These are phyloP conservation scores for Trematosphaeria pertusa DNA, from an alignment of 2,329 filamentous ascomycete genomes.

Conservation along the genomic window DNA sequence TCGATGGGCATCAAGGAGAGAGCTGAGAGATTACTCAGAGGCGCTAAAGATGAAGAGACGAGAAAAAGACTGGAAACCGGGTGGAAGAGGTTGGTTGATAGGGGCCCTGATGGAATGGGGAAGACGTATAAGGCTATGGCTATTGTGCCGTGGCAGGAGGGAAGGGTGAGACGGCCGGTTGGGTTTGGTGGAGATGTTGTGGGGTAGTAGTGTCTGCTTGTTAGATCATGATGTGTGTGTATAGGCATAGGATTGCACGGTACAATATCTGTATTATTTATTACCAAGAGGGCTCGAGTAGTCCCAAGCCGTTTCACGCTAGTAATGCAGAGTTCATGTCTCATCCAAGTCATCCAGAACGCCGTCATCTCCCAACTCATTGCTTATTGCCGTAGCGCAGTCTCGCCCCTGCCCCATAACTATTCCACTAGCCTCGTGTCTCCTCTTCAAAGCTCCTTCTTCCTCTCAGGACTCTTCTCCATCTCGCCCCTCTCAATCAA, in stretches of 20 bases:
- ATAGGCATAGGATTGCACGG: too few relatives aligned
- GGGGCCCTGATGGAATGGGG: slow-evolving; percentile 86
- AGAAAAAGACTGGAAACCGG: slow-evolving; percentile 68
- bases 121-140: slow-evolving; percentile 93
- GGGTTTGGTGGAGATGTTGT: slow-evolving; percentile 80
- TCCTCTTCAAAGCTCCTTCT: slow-evolving; percentile 18
- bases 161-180: slow-evolving; percentile 77
- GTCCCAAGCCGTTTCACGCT: too few relatives aligned
- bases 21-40: slow-evolving; percentile 35
- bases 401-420: too few relatives aligned
- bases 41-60: slow-evolving; percentile 48
- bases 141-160: slow-evolving; percentile 72
- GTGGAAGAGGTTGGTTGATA: slow-evolving; percentile 85
- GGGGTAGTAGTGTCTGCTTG: too few relatives aligned
- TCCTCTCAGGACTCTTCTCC: slow-evolving; percentile 19
- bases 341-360: too few relatives aligned
- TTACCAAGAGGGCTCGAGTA: too few relatives aligned
- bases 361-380: too few relatives aligned
- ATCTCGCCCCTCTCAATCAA: slow-evolving; percentile 17
- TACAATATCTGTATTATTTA: too few relatives aligned
- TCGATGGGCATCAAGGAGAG: slow-evolving; percentile 75
- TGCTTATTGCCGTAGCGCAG: too few relatives aligned
- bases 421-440: too few relatives aligned
- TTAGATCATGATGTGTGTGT: too few relatives aligned
- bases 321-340: too few relatives aligned